Evolutionary conservation across 768 basidiomycete genomes (phyloP), one percentile per base, ranked within the genome.

Genomic region (Crassisporium funariophilum): DNA sequence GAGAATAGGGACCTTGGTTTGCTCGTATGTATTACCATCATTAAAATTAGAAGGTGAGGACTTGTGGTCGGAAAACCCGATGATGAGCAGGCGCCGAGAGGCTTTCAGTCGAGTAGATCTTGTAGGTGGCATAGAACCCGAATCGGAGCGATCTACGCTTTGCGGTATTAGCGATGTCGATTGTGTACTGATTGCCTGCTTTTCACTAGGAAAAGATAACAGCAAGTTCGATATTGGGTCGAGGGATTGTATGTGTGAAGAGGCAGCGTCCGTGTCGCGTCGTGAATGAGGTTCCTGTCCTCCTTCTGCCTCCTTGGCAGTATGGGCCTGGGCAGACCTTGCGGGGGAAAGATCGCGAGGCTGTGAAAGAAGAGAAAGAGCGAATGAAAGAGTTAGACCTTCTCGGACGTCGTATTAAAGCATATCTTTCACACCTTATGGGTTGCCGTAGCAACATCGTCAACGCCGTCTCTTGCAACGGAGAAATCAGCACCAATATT

Each of bases 401-500:
- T n/a, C n/a, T n/a, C n/a, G n/a, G n/a, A n/a, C n/a, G n/a, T n/a
- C n/a, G n/a, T 31, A 11, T 31, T 31, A 31, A 29, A 29, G 27
- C 13, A 29, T 35, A 29, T 48, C 24, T n/a, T 12, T 16, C 48
- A 13, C 54, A 60, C 59, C 41, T 41, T 42, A 20, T 6, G 37
- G 36, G 56, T 56, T 53, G 56, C 54, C 54, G 54, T 60, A 49
- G 56, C 48, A 53, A 60, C 59, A 35, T 50, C 37, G 15, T 21
- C 37, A 31, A 5, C 10, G 5, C 29, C 29, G 2, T 31, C 29
- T 10, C n/a, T n/a, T n/a, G n/a, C n/a, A n/a, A n/a, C n/a, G n/a
- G n/a, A n/a, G n/a, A n/a, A n/a, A n/a, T n/a, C n/a, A n/a, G n/a
- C n/a, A n/a, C n/a, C n/a, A n/a, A n/a, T n/a, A n/a, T n/a, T n/a